phyloP scores from a whole-genome alignment of 2,329 filamentous ascomycete genomes.

The Diplodia mutila region DNA sequence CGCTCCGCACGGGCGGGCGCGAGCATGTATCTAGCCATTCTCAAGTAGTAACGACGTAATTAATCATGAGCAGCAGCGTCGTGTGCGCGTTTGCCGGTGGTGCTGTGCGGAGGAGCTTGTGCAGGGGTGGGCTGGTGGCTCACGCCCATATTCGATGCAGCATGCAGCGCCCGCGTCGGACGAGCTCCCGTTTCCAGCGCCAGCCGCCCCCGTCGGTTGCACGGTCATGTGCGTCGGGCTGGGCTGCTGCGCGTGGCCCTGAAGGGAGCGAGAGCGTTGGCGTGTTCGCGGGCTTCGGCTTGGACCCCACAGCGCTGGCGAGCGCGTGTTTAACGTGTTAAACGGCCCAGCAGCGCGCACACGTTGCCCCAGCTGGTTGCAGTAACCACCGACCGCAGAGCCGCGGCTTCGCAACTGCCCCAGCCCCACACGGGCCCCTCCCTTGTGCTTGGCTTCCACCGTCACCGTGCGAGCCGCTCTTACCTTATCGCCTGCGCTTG shows the following conservation, averaged over 20 bases:
- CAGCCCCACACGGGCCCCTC: background rate
- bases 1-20: background rate
- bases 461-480: background rate
- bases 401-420: background rate
- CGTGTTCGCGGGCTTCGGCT: background rate
- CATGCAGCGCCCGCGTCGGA: background rate
- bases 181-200: background rate
- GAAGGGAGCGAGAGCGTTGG: constrained; percentile 16
- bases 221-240: constrained; percentile 21
- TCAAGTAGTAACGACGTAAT: background rate
- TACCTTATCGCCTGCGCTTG: constrained; percentile 10
- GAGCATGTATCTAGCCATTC: background rate
- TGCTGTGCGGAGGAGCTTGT: background rate
- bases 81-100: no score
- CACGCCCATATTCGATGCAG: background rate
- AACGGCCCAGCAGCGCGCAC: constrained; percentile 3
- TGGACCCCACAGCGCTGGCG: background rate
- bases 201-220: background rate
- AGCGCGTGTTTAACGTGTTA: constrained; percentile 22
- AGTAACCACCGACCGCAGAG: constrained; percentile 10
- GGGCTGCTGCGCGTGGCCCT: constrained; percentile 17
- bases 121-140: background rate
- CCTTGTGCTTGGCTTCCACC: no score
- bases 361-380: background rate
- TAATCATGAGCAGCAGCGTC: constrained; percentile 1